Evolutionary conservation across 2,329 filamentous ascomycete species (phyloP).

Genomic region (Hymenoscyphus scutula): DNA sequence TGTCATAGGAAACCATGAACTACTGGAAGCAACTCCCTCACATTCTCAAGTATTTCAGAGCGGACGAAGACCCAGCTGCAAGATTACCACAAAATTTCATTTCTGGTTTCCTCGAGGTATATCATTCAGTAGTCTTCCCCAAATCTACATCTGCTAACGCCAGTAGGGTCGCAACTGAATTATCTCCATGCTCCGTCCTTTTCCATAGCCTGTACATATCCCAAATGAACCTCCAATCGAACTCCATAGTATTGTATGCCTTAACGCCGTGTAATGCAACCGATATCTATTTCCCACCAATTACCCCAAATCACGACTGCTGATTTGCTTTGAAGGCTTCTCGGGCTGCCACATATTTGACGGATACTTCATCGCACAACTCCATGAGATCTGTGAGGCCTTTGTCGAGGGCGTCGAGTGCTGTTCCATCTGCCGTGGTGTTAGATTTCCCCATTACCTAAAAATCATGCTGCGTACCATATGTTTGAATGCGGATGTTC

Average conservation of each 20-base stretch:
- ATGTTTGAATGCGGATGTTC: slow-evolving; percentile 97
- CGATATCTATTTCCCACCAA: slow-evolving; percentile 7
- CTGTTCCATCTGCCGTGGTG: slow-evolving; percentile 64
- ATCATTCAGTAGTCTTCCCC: slow-evolving; percentile 9
- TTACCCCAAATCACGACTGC: background rate
- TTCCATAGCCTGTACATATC: slow-evolving; percentile 36
- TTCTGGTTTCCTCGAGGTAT: slow-evolving; percentile 84
- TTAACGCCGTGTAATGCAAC: slow-evolving; percentile 34
- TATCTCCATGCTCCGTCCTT: slow-evolving; percentile 19
- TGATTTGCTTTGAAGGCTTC: slow-evolving; percentile 42
- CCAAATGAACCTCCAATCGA: slow-evolving; percentile 28
- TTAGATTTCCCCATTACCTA: slow-evolving; percentile 18
- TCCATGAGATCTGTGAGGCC: slow-evolving; percentile 85
- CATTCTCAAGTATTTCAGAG: slow-evolving; percentile 94
- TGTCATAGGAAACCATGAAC: slow-evolving; percentile 86
- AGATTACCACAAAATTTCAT: slow-evolving; percentile 88
- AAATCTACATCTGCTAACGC: slow-evolving; percentile 19
- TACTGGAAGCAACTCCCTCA: slow-evolving; percentile 98
- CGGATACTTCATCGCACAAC: slow-evolving; percentile 88
- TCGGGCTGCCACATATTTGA: slow-evolving; percentile 69
- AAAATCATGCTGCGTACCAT: slow-evolving; percentile 59
- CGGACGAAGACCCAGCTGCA: slow-evolving; percentile 74
- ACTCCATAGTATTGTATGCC: slow-evolving; percentile 23
- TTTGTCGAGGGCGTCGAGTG: slow-evolving; percentile 84
- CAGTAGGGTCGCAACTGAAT: slow-evolving; percentile 35